Percentiles rank a stretch among this genome's conserved stretches.
Evolutionary conservation across 257 asterid genomes (phyloP).

Genomic region (Solanum neorickii): DNA sequence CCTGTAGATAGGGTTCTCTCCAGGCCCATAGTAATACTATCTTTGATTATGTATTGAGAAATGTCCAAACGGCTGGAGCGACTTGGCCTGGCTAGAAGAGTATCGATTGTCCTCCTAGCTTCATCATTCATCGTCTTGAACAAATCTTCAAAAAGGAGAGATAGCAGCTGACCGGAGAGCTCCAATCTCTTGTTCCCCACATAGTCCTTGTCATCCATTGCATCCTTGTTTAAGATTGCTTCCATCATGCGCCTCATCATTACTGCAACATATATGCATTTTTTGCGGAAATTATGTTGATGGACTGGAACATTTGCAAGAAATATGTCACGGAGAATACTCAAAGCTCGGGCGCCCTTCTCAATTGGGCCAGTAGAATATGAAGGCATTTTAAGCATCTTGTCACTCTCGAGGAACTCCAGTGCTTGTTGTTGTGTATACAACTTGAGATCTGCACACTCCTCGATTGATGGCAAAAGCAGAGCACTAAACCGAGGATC

Average conservation of each 20-base stretch:
- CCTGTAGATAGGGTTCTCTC: slow-evolving; percentile 95
- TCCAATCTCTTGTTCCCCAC: slow-evolving; percentile 96
- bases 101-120: slow-evolving; percentile 27
- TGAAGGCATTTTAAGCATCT: slow-evolving; percentile 30
- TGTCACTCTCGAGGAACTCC: slow-evolving; percentile 53
- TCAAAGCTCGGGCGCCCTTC: slow-evolving; percentile 64
- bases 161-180: slow-evolving; percentile 79
- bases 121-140: slow-evolving; percentile 87
- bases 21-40: slow-evolving; percentile 47
- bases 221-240: slow-evolving; percentile 87
- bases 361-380: slow-evolving; percentile 10
- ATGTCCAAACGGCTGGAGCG: slow-evolving; percentile 52
- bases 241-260: slow-evolving; percentile 98
- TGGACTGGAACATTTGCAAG: slow-evolving; percentile 76
- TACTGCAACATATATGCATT: slow-evolving; percentile 90
- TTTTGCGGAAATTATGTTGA: slow-evolving; percentile 63
- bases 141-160: slow-evolving; percentile 91
- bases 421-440: slow-evolving; percentile 68
- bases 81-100: slow-evolving; percentile 18
- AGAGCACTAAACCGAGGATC: slow-evolving; percentile 83
- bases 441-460: slow-evolving; percentile 52
- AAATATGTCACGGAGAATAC: slow-evolving; percentile 52
- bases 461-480: slow-evolving; percentile 93
- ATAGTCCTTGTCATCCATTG: slow-evolving; percentile 97
- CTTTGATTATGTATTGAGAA: slow-evolving; percentile 36